Percentiles rank a stretch among this genome's conserved stretches.
phyloP scores from a whole-genome alignment of 768 basidiomycete species.

The Trametes cingulata region DNA sequence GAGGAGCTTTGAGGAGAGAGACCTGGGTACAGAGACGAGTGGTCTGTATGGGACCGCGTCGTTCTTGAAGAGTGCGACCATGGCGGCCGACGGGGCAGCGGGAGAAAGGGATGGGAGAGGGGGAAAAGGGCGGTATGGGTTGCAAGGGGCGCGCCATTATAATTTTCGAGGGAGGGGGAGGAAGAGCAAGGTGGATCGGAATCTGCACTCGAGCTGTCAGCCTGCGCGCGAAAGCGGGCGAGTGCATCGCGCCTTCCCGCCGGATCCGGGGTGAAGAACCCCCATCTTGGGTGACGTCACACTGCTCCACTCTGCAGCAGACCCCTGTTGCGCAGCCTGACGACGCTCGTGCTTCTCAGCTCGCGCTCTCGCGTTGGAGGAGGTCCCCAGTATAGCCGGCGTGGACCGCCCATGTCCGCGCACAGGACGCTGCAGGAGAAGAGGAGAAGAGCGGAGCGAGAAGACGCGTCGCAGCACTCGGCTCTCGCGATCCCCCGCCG shows the following conservation, averaged over 20 bases:
- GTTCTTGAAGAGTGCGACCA: slow-evolving; percentile 17
- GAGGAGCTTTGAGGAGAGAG: slow-evolving; percentile 14
- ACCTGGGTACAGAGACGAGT: slow-evolving; percentile 13
- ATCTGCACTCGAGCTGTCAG: background rate
- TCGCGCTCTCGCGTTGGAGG: background rate
- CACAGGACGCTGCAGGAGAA: background rate
- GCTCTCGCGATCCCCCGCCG: background rate
- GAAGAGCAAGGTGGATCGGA: background rate
- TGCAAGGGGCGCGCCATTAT: no score
- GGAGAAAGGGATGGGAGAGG: background rate
- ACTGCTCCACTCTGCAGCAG: background rate
- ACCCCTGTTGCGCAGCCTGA: background rate
- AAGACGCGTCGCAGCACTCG: background rate
- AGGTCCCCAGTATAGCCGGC: background rate
- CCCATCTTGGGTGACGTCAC: slow-evolving; percentile 6
- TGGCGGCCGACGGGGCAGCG: background rate
- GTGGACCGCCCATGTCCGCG: background rate
- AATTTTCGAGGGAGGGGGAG: background rate
- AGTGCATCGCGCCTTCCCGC: background rate
- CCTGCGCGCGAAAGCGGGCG: background rate
- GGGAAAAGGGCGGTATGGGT: background rate
- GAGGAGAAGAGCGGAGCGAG: background rate
- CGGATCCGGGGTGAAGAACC: background rate
- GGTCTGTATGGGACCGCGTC: slow-evolving; percentile 16
- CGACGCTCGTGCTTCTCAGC: background rate